phyloP scores from a whole-genome alignment of 164 flowering plant species.

The Vitis rotundifolia region DNA sequence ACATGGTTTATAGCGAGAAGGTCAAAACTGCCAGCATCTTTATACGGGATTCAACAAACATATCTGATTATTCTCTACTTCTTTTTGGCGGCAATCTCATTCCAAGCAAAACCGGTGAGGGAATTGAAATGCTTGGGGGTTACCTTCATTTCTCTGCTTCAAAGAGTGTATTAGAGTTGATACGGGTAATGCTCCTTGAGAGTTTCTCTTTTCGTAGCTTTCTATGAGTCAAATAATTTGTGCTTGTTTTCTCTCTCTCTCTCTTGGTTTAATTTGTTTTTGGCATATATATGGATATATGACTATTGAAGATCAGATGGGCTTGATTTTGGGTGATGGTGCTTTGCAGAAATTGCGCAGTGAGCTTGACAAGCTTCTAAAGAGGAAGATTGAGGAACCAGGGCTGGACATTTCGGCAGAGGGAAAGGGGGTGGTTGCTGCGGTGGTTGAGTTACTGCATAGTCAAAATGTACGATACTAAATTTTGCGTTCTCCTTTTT shows the following conservation, averaged over 20 bases:
- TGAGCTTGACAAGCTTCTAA: constrained; percentile 82
- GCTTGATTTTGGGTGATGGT: background rate
- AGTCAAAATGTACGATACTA: constrained; percentile 41
- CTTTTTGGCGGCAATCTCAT: constrained; percentile 88
- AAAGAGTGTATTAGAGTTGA: constrained; percentile 72
- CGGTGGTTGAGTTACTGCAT: constrained; percentile 82
- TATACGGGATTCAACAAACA: constrained; percentile 87
- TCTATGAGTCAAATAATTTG: too few relatives aligned
- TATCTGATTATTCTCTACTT: constrained; percentile 92
- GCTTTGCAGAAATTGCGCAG: constrained; percentile 74
- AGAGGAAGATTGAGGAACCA: constrained; percentile 87
- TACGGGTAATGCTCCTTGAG: constrained; percentile 45
- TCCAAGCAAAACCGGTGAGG: constrained; percentile 75
- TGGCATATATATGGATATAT: background rate
- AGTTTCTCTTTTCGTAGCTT: background rate
- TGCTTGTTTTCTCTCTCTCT: too few relatives aligned
- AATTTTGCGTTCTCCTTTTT: background rate
- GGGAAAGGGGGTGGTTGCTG: constrained; percentile 88
- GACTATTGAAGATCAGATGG: background rate
- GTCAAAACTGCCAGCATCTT: constrained; percentile 81
- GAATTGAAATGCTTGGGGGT: constrained; percentile 97
- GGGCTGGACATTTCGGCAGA: constrained; percentile 63
- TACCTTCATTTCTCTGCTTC: constrained; percentile 98
- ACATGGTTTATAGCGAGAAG: constrained; percentile 92
- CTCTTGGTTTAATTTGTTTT: too few relatives aligned